Base-by-base conservation (phyloP, 805 yeast genomes). In the Candida ficus region DNA sequence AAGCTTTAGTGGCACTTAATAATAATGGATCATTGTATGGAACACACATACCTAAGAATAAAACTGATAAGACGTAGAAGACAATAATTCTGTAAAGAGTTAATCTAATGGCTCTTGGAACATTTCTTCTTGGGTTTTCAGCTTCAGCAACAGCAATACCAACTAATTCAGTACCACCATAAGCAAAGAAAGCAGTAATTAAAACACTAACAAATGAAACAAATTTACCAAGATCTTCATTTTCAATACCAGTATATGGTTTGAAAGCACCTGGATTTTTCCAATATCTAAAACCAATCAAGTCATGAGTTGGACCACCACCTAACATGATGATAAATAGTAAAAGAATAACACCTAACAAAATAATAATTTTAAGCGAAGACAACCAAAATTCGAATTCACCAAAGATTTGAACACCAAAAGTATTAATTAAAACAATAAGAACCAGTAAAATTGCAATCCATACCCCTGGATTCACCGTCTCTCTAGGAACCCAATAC, bases 61-160 rank as follows among this genome's bases (percentile, higher is more conserved):
- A 76, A 58, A 62, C 72, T 49, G 79, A 68, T 20, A 71, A 62
- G 58, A 86, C 68, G 66, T 86, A 85, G 57, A 84, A 84, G 50
- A 82, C 61, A 20, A 80, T 63, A 42, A 85, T 79, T 63, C 91
- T 73, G 90, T 90, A 83, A 63, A 85, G 71, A 6, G 71, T 76
- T 54, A 71, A 76, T 49, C 69, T 73, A 68, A 55, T 69, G 60
- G 47, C 63, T 63, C 41, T 76, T 71, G 46, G 84, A 8, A 73
- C 60, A 19, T 73, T 56, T 47, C 64, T 66, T 56, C 71, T 54
- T 46, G 77, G 78, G 43, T 68, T 61, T 20, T 58, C 58, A 19
- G 76, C 60, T 53, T 73, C 78, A 34, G 73, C 71, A 34, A 71
- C 66, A 29, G 78, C 71, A 35, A 73, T 52, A 36, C 76, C 77